Base-by-base conservation (phyloP, 2,329 filamentous ascomycete species). In the Ascochyta clinopodiicola region DNA sequence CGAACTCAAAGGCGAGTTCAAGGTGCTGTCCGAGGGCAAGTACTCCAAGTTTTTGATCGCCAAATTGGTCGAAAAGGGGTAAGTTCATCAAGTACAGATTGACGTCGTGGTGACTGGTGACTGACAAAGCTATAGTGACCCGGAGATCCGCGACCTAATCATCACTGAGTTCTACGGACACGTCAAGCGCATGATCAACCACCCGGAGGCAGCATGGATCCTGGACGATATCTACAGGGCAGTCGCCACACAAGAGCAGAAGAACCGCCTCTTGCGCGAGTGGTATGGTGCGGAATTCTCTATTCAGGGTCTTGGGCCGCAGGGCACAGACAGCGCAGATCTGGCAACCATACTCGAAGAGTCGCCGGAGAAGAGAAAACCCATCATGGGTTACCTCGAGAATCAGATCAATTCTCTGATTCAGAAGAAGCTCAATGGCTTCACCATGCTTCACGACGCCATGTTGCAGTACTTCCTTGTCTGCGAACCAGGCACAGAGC, bases 1-100 rank as follows among this genome's bases (percentile, higher is more conserved):
- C 55, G 95, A 99, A 76, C 83, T 99, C 51, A 87, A 90, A 76
- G 92, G 93, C 17, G 88, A 89, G 64, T 96, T 96, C 75, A 85
- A 87, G 38, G 86, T 90, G 64, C 81, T 99, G 64, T 92, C 93
- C 2, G 93, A 98, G 81, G 96, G 93, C 79, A 90, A 90, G 76
- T 99, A 99, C 73, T 94, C 94, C 69, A 99, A 99, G 79, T 99
- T 98, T 77, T 78, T 99, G 69, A 92, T 99, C 57, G 95, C 92
- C 64, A 99, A 99, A 79, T 83, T 99, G 69, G 85, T 99, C 62
- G 90, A 96, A n/a, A 91, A 96, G 72, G 92, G 77, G 77, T 78
- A 62, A 58, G 75, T 66, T 24, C 13, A 17, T 10, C 35, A 1
- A 15, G 8, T 9, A 17, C 17, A 15, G 4, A 17, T 8, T 24